These are phyloP conservation scores for Bathelium albidoporum DNA, from an alignment of 495 filamentous ascomycete species.

Conservation along the genomic window DNA sequence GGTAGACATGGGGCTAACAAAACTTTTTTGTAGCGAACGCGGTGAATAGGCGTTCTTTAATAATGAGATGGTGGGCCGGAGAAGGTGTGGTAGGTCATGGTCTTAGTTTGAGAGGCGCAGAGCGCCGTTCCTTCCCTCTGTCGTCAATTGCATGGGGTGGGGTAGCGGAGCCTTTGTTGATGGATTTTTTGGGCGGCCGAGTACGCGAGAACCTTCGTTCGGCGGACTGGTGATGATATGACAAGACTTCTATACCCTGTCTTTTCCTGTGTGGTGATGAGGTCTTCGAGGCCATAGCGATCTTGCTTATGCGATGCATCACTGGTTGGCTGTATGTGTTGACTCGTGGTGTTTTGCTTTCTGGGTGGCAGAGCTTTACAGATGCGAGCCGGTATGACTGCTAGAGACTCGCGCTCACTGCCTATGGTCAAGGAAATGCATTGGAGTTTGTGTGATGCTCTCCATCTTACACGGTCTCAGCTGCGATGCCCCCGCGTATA, in stretches of 20 bases:
- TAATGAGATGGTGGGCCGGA: too few species aligned
- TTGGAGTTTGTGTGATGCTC: neutral
- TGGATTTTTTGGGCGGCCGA: too few species aligned
- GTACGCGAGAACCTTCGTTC: too few species aligned
- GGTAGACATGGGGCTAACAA: too few species aligned
- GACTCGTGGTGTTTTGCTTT: neutral
- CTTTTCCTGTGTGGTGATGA: neutral
- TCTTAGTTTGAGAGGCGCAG: neutral
- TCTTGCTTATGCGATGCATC: constrained; percentile 4
- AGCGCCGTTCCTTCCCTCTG: neutral
- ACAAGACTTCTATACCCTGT: neutral
- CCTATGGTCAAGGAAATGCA: neutral
- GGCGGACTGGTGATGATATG: neutral
- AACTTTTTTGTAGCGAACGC: neutral
- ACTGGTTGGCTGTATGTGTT: neutral
- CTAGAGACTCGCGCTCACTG: constrained; percentile 1
- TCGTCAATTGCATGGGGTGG: neutral
- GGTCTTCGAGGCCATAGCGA: neutral
- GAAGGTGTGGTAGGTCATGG: neutral
- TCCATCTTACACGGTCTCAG: neutral
- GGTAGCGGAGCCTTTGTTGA: neutral
- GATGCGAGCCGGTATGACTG: neutral
- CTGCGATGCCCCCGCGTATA: neutral
- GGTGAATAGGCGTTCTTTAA: too few species aligned
- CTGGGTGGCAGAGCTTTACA: neutral